Percentiles rank a stretch among this genome's conserved stretches.
Evolutionary conservation across 805 yeast species (phyloP).

Genomic region (Candida morakotiae): DNA sequence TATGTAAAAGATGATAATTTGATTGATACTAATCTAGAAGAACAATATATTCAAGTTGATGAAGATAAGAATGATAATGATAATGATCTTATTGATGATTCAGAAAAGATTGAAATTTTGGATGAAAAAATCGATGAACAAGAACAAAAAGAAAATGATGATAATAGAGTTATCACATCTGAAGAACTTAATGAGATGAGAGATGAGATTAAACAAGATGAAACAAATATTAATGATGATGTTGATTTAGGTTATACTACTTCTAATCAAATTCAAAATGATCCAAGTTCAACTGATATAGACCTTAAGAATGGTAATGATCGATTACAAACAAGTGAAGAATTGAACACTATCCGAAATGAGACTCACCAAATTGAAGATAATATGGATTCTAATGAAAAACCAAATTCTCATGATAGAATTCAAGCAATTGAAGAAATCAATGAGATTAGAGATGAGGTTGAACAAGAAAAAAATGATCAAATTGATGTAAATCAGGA

Average conservation of each 20-base stretch:
- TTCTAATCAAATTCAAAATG: too few relatives aligned
- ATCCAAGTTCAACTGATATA: too few relatives aligned
- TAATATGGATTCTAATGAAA: too few relatives aligned
- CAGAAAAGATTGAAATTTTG: conserved; percentile 2
- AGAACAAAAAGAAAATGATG: conserved; percentile 2
- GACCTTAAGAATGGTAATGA: too few relatives aligned
- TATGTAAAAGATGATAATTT: conserved; percentile 3
- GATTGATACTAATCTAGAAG: conserved; percentile 17
- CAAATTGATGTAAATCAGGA: too few relatives aligned
- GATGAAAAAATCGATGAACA: conserved; percentile 1
- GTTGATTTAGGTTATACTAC: too few relatives aligned
- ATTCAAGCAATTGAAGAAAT: not conserved
- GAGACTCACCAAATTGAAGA: too few relatives aligned
- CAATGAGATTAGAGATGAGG: conserved; percentile 15
- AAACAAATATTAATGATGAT: too few relatives aligned
- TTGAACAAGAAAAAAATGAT: conserved; percentile 7
- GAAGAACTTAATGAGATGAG: not conserved
- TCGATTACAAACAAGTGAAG: too few relatives aligned
- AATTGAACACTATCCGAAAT: too few relatives aligned
- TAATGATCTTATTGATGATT: conserved; percentile 14
- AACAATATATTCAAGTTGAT: conserved; percentile 24
- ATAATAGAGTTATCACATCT: not conserved
- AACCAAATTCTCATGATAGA: too few relatives aligned
- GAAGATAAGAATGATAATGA: too few relatives aligned
- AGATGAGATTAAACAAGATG: not conserved